These are phyloP conservation scores for Cardamine chenopodiifolia DNA, from an alignment of 345 rosid genomes.

Conservation along the genomic window DNA sequence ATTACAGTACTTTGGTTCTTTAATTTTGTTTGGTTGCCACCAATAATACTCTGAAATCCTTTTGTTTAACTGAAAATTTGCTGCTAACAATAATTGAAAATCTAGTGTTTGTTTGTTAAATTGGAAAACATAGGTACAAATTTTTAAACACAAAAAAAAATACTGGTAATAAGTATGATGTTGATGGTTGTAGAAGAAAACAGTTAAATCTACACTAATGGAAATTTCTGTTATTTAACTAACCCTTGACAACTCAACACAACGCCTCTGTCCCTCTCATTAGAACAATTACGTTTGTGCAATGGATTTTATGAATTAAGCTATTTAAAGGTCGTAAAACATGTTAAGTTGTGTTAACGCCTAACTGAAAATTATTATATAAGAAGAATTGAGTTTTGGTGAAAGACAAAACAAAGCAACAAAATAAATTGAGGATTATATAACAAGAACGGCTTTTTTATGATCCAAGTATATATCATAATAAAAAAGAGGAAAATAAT, in stretches of 20 bases:
- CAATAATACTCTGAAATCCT: neutral
- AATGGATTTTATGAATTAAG: neutral
- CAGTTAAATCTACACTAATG: neutral
- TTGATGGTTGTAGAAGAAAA: neutral
- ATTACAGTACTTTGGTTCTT: neutral
- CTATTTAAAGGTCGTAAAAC: no score
- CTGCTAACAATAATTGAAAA: neutral
- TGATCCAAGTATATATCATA: conserved; percentile 9
- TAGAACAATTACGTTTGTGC: neutral
- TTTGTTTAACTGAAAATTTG: neutral
- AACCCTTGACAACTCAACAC: neutral
- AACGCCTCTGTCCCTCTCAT: neutral
- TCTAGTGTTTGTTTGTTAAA: neutral
- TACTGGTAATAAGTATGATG: neutral
- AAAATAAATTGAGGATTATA: conserved; percentile 23
- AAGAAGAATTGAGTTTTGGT: neutral
- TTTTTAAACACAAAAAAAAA: neutral
- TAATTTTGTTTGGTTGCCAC: neutral
- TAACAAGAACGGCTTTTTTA: neutral
- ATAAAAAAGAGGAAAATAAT: neutral
- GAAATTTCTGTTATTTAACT: conserved; percentile 1
- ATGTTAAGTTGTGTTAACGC: neutral
- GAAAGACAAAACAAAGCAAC: neutral
- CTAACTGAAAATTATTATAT: neutral
- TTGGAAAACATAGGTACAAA: neutral